Base-by-base conservation (phyloP, 352 stramenopile genomes). In the Peronosclerospora sorghi region DNA sequence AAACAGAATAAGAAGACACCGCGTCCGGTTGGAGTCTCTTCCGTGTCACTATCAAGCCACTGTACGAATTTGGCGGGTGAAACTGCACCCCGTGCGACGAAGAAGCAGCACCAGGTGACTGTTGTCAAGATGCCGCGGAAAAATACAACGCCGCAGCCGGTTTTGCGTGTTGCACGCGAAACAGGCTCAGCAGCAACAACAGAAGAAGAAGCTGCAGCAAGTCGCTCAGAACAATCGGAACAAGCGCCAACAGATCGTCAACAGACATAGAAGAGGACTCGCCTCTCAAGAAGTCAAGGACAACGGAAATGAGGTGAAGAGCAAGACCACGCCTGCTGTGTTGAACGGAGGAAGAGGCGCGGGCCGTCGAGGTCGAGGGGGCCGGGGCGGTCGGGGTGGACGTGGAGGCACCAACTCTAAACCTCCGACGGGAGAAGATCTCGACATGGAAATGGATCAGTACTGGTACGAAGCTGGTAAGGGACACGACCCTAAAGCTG, bases 401-500 rank as follows among this genome's bases (percentile, higher is more conserved):
- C 57, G 57, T 28, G 61, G 49, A 46, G 58, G 58, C 12, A 24
- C 30, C 18, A 82, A 82, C 37, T 8, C 39, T 37, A 83, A 84
- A 39, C 54, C 51, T 14, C 43, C 69, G 4, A 88, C 62, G 5
- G 69, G 62, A 35, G 76, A 88, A 30, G 80, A 94, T 40, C 60
- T 94, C 32, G 83, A 94, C 41, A 65, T 87, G 43, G 77, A 94
- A 39, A 90, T 94, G 80, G 83, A 91, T 48, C 45, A 68, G 51
- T 94, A 95, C 59, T 95, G 83, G 83, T 73, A 87, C 41, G 51
- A 87, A 48, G 83, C 72, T 15, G 83, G 83, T 19, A 95, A 95
- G 54, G 83, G 83, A 18, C 83, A 82, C 7, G 81, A 95, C 45
- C 83, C 83, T 5, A 80, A 94, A 53, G 65, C 75, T 12, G 68